A percentile compares a stretch with the other conserved stretches of the same genome.
Conservation (phyloP, 148 eudicot genomes). For the Vaccinium macrocarpon region DNA sequence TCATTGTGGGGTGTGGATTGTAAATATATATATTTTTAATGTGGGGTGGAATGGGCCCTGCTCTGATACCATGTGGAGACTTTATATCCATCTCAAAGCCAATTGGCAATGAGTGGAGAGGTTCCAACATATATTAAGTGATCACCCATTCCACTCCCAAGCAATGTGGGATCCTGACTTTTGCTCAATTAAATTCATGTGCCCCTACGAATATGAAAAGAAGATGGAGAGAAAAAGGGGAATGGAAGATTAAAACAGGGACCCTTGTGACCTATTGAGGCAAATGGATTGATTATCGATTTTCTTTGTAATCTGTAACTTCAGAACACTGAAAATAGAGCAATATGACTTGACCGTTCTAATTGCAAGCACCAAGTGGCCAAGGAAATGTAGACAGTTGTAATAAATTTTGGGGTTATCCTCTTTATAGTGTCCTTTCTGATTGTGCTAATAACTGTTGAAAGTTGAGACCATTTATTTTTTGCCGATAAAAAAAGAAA, state of each 20-base stretch:
- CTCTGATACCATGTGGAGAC: no score
- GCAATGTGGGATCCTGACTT: not conserved
- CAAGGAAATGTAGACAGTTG: not conserved
- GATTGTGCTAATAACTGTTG: not conserved
- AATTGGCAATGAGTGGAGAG: no score
- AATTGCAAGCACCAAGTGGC: not conserved
- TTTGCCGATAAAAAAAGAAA: no score
- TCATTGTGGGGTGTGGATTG: no score
- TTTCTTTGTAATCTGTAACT: not conserved
- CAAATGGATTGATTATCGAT: not conserved
- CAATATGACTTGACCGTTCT: not conserved
- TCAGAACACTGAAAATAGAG: not conserved
- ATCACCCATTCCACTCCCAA: no score
- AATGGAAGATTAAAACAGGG: not conserved
- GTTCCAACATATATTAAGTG: no score
- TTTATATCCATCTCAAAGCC: no score
- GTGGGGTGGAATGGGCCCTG: no score
- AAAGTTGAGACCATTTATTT: conserved; percentile 10
- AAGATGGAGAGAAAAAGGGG: not conserved
- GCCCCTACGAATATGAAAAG: not conserved
- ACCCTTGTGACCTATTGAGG: not conserved
- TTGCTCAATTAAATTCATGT: not conserved
- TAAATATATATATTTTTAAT: no score
- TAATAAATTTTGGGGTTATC: not conserved
- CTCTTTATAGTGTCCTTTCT: not conserved